phyloP scores from a whole-genome alignment of 805 yeast species.

The Metschnikowia similis region DNA sequence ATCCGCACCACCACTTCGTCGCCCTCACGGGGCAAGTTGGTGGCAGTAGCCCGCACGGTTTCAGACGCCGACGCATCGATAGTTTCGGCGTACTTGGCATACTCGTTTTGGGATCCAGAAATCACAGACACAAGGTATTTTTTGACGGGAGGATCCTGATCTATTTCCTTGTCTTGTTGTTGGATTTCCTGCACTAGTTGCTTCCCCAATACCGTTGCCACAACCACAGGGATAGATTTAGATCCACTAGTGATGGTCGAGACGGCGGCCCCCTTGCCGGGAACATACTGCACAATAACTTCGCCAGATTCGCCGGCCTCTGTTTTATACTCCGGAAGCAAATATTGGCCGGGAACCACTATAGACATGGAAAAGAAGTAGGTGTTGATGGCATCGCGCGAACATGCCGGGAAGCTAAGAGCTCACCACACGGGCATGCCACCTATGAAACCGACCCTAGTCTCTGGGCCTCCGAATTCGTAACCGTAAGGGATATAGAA shows the following conservation, averaged over 20 bases:
- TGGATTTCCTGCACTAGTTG: constrained; percentile 32
- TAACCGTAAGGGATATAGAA: background rate
- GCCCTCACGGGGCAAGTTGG: constrained; percentile 73
- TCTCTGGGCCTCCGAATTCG: background rate
- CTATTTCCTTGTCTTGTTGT: constrained; percentile 2
- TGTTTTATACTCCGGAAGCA: constrained; percentile 52
- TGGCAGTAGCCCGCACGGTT: constrained; percentile 26
- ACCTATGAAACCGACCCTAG: background rate
- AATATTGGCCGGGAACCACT: constrained; percentile 68
- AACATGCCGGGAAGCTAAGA: background rate
- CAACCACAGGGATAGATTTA: constrained; percentile 39
- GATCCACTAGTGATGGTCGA: constrained; percentile 41
- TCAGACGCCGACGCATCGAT: constrained; percentile 15
- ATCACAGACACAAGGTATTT: constrained; percentile 29
- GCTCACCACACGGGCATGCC: background rate
- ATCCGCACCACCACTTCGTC: constrained; percentile 79
- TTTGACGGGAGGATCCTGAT: constrained; percentile 14
- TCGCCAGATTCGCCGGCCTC: constrained; percentile 19
- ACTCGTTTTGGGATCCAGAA: constrained; percentile 23
- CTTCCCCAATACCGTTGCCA: constrained; percentile 62
- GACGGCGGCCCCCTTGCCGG: constrained; percentile 65
- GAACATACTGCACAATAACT: constrained; percentile 41
- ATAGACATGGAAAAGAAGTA: constrained; percentile 9
- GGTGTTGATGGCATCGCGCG: constrained; percentile 4
- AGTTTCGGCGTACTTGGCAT: constrained; percentile 22